Base-by-base conservation (phyloP, 1,284 basidiomycete genomes). In the Stygiomarasmius scandens region DNA sequence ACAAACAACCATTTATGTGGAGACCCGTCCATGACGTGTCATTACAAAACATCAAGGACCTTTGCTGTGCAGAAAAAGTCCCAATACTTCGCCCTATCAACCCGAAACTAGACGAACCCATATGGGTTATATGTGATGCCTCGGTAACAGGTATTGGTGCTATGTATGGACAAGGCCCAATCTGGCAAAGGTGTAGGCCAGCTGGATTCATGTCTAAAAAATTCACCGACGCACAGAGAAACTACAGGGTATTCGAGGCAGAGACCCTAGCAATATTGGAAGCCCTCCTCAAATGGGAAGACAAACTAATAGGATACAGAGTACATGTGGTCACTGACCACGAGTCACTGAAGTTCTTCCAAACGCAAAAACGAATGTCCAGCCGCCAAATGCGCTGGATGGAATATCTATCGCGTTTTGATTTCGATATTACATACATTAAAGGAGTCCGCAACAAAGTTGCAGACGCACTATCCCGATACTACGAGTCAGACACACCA, bases 101-200 rank as follows among this genome's bases (percentile, higher is more conserved):
- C 16, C 44, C 56, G 1, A 2, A 14, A 6, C 44, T 2, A 2
- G 5, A 58, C 54, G 70, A 76, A 43, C 67, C 71, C 0, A 78
- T 80, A 3, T 80, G 75, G 74, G 51, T 79, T 0, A 74, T 79
- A 1, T 76, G 74, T 50, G 73, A 82, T 47, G 73, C 75, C 0
- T 79, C 74, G 0, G 63, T 69, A 0, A 64, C 68, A 1, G 73
- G 78, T 0, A 58, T 77, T 0, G 74, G 78, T 0, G 71, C 71
- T 0, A 63, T 77, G 60, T 74, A 76, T 49, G 70, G 74, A 0
- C 75, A 77, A 58, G 76, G 76, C 2, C 52, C 55, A 1, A 63
- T 66, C 0, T 78, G 77, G 75, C 59, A 66, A n/a, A 66, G 61
- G 0, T 71, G 71, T 51, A 20, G 66, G 12, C 71, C 75, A 0